Conservation (phyloP, 768 basidiomycete species). For the Kwoniella europaea region DNA sequence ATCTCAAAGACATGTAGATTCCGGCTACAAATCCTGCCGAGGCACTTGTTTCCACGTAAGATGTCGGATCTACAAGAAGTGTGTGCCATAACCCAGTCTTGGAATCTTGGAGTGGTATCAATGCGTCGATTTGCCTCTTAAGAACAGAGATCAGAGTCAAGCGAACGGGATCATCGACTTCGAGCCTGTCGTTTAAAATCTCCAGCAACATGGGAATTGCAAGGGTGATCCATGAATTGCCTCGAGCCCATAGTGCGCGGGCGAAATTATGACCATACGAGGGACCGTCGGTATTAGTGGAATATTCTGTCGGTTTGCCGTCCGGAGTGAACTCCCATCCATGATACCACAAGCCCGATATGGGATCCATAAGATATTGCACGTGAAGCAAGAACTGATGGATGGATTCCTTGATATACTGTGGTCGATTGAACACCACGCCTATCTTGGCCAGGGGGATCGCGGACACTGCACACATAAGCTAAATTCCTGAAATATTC, state of each 20-base stretch:
- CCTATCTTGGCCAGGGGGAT: slow-evolving; percentile 67
- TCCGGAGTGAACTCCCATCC: slow-evolving; percentile 50
- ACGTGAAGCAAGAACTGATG: slow-evolving; percentile 63
- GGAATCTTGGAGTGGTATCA: slow-evolving; percentile 62
- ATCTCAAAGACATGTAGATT: slow-evolving; percentile 40
- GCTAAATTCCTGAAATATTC: too few relatives aligned
- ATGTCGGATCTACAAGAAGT: slow-evolving; percentile 63
- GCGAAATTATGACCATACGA: slow-evolving; percentile 53
- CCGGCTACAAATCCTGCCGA: slow-evolving; percentile 52
- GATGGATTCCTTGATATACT: slow-evolving; percentile 66
- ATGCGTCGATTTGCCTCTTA: slow-evolving; percentile 63
- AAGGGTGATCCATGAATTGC: slow-evolving; percentile 63
- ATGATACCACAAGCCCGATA: slow-evolving; percentile 56
- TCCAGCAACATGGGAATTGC: slow-evolving; percentile 44
- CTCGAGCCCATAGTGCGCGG: slow-evolving; percentile 64
- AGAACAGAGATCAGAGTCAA: slow-evolving; percentile 61
- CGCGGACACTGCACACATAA: slow-evolving; percentile 55
- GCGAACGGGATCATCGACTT: slow-evolving; percentile 61
- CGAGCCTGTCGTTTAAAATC: slow-evolving; percentile 59
- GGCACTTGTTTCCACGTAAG: slow-evolving; percentile 62
- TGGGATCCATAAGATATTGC: slow-evolving; percentile 47
- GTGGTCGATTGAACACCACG: slow-evolving; percentile 61
- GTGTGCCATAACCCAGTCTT: slow-evolving; percentile 66
- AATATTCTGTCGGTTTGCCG: too few relatives aligned
- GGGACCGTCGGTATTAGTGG: too few relatives aligned